Conservation (phyloP, 2,329 filamentous ascomycete species). For the Metarhizium humberi region DNA sequence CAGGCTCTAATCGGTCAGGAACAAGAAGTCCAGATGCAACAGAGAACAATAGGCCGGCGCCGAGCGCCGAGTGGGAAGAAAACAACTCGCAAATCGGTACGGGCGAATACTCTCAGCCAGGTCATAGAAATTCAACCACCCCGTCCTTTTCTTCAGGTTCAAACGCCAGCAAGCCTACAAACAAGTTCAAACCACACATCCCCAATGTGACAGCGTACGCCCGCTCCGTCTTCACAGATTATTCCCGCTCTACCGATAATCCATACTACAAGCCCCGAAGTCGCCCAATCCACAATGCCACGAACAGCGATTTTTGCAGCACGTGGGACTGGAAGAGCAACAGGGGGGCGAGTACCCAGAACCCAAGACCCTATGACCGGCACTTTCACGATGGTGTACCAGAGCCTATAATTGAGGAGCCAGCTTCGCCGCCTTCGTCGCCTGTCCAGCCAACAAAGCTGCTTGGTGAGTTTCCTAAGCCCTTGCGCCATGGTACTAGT, state of each 20-base stretch:
- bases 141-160: conserved; percentile 3
- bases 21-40: neutral
- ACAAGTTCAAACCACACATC: neutral
- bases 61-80: neutral
- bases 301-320: neutral
- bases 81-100: too few relatives aligned
- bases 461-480: conserved; percentile 17
- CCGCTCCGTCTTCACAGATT: conserved; percentile 12
- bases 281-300: conserved; percentile 8
- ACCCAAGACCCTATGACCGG: neutral
- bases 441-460: conserved; percentile 15
- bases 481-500: neutral
- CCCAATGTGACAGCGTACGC: neutral
- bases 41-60: neutral
- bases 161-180: neutral
- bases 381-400: conserved; percentile 13
- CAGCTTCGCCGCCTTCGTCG: conserved; percentile 15
- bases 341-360: neutral
- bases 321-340: conserved; percentile 3
- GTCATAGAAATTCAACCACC: neutral
- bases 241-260: conserved; percentile 18
- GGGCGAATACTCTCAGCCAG: neutral
- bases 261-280: conserved; percentile 25
- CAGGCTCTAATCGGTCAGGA: neutral
- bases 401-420: conserved; percentile 26